Conservation (phyloP, 2,329 filamentous ascomycete genomes). For the Calonectria crousiana region DNA sequence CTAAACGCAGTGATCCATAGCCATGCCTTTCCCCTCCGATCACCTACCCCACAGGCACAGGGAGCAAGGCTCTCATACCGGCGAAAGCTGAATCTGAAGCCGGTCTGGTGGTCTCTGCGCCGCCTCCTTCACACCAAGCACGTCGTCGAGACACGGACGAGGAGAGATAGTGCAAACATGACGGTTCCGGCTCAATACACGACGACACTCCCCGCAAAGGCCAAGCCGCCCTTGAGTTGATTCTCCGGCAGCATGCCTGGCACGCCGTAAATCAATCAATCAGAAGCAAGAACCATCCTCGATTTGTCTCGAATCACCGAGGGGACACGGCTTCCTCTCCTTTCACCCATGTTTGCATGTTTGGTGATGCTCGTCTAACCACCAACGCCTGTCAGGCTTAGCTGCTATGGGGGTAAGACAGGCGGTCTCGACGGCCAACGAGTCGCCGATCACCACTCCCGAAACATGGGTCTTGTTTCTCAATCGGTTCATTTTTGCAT, state of each 20-base stretch:
- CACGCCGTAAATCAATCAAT: neutral
- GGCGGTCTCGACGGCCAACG: constrained; percentile 1
- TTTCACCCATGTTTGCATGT: neutral
- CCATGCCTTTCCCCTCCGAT: constrained; percentile 30
- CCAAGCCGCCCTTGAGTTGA: neutral
- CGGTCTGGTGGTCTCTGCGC: constrained; percentile 23
- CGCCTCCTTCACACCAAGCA: constrained; percentile 25
- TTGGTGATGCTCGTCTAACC: neutral
- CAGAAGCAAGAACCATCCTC: neutral
- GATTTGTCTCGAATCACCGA: neutral
- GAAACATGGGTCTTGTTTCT: constrained; percentile 17
- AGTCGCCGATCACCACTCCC: constrained; percentile 17
- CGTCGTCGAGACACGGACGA: constrained; percentile 19
- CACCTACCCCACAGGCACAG: constrained; percentile 33
- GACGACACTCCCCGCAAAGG: neutral
- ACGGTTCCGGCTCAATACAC: neutral
- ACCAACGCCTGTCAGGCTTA: neutral
- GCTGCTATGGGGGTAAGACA: constrained; percentile 17
- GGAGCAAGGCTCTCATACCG: constrained; percentile 24
- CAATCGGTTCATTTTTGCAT: constrained; percentile 14
- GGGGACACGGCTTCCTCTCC: neutral
- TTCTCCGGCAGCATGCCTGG: neutral
- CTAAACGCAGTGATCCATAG: constrained; percentile 33
- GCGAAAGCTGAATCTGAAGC: constrained; percentile 31
- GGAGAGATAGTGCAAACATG: neutral